Evolutionary conservation across 2,329 filamentous ascomycete species (phyloP).

Genomic region (Neonectria faginata): DNA sequence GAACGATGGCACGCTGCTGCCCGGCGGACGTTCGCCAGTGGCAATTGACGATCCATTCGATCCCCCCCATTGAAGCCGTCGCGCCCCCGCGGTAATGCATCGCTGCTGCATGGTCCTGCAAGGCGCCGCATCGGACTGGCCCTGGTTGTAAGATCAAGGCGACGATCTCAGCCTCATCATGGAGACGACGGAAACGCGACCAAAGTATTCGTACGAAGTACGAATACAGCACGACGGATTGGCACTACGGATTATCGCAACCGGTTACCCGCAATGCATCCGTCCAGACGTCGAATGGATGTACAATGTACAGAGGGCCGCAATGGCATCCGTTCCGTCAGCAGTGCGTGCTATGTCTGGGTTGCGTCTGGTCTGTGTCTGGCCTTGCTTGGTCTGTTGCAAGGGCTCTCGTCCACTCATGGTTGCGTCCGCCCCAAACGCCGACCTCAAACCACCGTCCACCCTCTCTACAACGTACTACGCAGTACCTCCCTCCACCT

Average conservation of each 20-base stretch:
- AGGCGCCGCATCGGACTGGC: constrained; percentile 29
- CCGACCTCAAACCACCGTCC: constrained; percentile 46
- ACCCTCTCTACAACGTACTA: constrained; percentile 29
- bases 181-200: constrained; percentile 18
- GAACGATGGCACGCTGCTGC: constrained; percentile 27
- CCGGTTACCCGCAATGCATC: background rate
- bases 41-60: constrained; percentile 11
- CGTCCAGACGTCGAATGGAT: background rate
- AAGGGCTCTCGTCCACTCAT: constrained; percentile 41
- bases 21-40: constrained; percentile 25
- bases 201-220: constrained; percentile 6
- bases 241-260: background rate
- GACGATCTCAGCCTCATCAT: constrained; percentile 45
- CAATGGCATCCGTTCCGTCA: constrained; percentile 20
- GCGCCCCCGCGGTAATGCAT: constrained; percentile 34
- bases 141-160: constrained; percentile 26
- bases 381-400: constrained; percentile 20
- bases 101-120: constrained; percentile 33
- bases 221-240: background rate
- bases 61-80: constrained; percentile 18
- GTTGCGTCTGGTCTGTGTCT: constrained; percentile 16
- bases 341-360: background rate
- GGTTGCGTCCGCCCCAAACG: constrained; percentile 46
- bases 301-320: constrained; percentile 38
- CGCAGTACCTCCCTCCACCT: constrained; percentile 23